Evolutionary conservation across 495 filamentous ascomycete genomes (phyloP).

Genomic region (Aspergillus saccharolyticus): DNA sequence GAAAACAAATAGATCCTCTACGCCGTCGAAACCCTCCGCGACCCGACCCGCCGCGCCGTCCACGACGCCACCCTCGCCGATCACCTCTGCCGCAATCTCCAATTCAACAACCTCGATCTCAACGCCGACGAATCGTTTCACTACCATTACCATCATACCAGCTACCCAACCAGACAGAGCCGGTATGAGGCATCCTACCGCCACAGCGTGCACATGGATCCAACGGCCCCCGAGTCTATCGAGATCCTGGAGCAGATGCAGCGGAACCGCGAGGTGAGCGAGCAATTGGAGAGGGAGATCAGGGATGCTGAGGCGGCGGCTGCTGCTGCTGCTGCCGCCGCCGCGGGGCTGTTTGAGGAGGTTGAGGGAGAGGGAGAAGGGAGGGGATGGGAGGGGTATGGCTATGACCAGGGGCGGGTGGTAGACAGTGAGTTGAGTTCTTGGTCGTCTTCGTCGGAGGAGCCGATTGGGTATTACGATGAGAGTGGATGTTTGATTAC

Average conservation of each 20-base stretch:
- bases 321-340: neutral
- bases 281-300: conserved; percentile 2
- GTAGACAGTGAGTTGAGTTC: neutral
- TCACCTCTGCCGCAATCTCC: neutral
- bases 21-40: conserved; percentile 37
- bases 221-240: conserved; percentile 19
- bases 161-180: neutral
- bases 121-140: conserved; percentile 7
- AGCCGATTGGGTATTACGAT: neutral
- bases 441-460: neutral
- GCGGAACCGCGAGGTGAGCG: neutral
- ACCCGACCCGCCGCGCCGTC: conserved; percentile 21
- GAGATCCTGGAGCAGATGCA: conserved; percentile 18
- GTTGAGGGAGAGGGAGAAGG: neutral
- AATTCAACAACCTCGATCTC: neutral
- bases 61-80: conserved; percentile 21
- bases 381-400: too few species aligned
- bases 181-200: conserved; percentile 30
- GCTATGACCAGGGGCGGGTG: neutral
- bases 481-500: neutral
- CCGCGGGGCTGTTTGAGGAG: neutral
- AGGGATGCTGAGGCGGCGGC: conserved; percentile 1
- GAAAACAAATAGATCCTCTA: conserved; percentile 29
- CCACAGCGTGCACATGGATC: conserved; percentile 33
- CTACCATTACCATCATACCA: neutral